Conservation (phyloP, 148 eudicot genomes). For the Arctostaphylos glauca region DNA sequence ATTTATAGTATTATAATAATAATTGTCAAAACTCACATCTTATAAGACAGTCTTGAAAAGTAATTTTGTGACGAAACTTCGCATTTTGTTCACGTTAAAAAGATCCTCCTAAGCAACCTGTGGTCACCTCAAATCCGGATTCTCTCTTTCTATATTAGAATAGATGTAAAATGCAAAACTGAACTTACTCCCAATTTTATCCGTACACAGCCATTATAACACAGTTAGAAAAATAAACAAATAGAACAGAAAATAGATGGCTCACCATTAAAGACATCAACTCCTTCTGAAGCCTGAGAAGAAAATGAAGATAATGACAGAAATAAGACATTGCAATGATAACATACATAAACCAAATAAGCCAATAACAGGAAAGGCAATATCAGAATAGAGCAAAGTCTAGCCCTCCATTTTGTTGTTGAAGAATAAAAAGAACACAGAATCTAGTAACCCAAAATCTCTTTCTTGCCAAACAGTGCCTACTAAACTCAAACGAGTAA, state of each 20-base stretch:
- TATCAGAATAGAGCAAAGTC: neutral
- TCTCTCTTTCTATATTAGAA: too few relatives aligned
- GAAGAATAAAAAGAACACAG: neutral
- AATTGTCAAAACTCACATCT: too few relatives aligned
- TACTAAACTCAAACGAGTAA: neutral
- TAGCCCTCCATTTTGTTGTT: conserved; percentile 12
- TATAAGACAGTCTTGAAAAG: too few relatives aligned
- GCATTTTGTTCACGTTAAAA: too few relatives aligned
- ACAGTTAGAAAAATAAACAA: neutral
- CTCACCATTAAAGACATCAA: conserved; percentile 53
- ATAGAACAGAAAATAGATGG: neutral
- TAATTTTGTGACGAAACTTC: too few relatives aligned
- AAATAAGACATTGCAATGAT: conserved; percentile 7
- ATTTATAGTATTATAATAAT: too few relatives aligned
- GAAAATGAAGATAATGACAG: neutral
- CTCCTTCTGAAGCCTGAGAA: conserved; percentile 52
- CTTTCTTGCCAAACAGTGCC: neutral
- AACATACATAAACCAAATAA: neutral
- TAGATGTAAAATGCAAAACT: neutral
- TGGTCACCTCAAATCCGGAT: too few relatives aligned
- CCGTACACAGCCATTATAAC: neutral
- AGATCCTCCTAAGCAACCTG: too few relatives aligned
- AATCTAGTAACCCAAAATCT: neutral
- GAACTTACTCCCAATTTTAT: neutral
- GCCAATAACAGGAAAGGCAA: neutral